Evolutionary conservation across 129 eudicot species (phyloP).

Genomic region (Lactuca saligna): DNA sequence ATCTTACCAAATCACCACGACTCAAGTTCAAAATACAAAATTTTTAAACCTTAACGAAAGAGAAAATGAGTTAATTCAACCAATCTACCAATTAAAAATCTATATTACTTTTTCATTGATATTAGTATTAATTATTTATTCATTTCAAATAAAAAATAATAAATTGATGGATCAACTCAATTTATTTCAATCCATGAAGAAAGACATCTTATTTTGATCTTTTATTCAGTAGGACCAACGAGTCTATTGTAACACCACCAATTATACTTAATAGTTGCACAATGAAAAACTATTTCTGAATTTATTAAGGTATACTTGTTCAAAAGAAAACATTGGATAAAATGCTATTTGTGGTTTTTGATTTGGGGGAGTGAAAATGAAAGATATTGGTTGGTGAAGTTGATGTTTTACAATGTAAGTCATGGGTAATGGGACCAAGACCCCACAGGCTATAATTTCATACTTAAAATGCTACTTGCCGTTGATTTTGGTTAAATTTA

Average conservation of each 20-base stretch:
- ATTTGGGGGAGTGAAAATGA: neutral
- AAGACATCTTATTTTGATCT: neutral
- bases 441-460: neutral
- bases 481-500: too few relatives aligned
- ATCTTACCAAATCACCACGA: too few relatives aligned
- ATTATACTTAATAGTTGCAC: neutral
- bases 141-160: neutral
- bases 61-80: too few relatives aligned
- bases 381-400: neutral
- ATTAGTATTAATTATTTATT: too few relatives aligned
- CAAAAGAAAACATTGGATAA: neutral
- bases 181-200: too few relatives aligned
- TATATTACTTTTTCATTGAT: too few relatives aligned
- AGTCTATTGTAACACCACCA: neutral
- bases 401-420: neutral
- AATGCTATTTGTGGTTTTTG: neutral
- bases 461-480: neutral
- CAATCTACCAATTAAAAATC: too few relatives aligned
- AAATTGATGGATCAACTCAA: neutral
- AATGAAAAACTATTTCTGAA: neutral
- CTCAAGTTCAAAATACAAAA: too few relatives aligned
- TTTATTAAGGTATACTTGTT: neutral
- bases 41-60: too few relatives aligned
- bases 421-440: neutral
- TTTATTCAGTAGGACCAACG: neutral